A percentile compares a stretch with the other conserved stretches of the same genome.
phyloP scores from a whole-genome alignment of 352 stramenopile genomes.

The Phytophthora cryptogea region DNA sequence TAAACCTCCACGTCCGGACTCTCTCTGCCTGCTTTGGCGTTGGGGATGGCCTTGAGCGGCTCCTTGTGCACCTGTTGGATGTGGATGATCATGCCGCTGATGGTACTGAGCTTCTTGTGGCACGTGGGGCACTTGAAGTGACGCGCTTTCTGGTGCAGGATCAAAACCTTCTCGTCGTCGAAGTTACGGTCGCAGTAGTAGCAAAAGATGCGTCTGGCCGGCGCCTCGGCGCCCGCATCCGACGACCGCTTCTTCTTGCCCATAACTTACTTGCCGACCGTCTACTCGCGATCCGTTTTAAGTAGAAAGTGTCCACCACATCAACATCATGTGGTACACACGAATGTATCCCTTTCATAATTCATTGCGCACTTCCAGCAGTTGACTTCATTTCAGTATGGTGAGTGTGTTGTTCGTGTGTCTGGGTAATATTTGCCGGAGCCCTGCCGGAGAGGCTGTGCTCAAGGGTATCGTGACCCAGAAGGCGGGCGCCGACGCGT shows the following conservation, averaged over 20 bases:
- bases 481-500: slow-evolving; percentile 23
- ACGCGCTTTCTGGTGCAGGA: slow-evolving; percentile 93
- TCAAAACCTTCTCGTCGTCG: slow-evolving; percentile 91
- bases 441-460: slow-evolving; percentile 78
- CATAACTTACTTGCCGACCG: slow-evolving; percentile 44
- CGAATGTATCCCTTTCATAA: neutral
- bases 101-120: slow-evolving; percentile 92
- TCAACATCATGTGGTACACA: neutral
- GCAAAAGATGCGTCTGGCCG: slow-evolving; percentile 83
- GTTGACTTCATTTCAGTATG: slow-evolving; percentile 35
- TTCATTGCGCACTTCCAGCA: slow-evolving; percentile 34
- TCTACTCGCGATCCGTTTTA: slow-evolving; percentile 23
- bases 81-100: slow-evolving; percentile 90
- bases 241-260: slow-evolving; percentile 87
- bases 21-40: slow-evolving; percentile 83
- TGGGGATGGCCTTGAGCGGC: slow-evolving; percentile 76
- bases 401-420: slow-evolving; percentile 89
- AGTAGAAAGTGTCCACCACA: neutral
- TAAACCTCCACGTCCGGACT: slow-evolving; percentile 89
- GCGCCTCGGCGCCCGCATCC: slow-evolving; percentile 39
- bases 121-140: slow-evolving; percentile 93
- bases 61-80: slow-evolving; percentile 91
- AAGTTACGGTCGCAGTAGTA: slow-evolving; percentile 94
- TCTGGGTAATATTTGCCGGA: slow-evolving; percentile 91
- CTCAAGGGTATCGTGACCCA: slow-evolving; percentile 79